Base-by-base conservation (phyloP, 1,284 basidiomycete genomes). In the Wallemia ichthyophaga region DNA sequence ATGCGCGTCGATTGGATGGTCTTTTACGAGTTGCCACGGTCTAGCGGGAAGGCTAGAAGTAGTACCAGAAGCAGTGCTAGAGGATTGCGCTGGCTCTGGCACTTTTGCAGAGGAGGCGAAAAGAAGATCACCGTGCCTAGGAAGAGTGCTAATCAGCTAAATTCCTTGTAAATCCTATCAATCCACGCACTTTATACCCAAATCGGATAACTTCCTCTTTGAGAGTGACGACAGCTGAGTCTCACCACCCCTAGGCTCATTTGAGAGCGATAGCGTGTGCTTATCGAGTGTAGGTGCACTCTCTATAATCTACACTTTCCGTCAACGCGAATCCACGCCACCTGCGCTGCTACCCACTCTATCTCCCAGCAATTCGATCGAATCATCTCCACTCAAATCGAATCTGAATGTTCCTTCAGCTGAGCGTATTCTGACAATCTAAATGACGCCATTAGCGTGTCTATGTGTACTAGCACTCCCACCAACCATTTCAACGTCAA, bases 81-180 rank as follows among this genome's bases (percentile, higher is more conserved):
- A n/a, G n/a, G n/a, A n/a, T n/a, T n/a, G n/a, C n/a, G n/a, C n/a
- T n/a, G n/a, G n/a, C n/a, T n/a, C n/a, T n/a, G n/a, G n/a, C 37
- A 11, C n/a, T 19, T 48, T 25, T 56, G 64, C 64, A 64, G 70
- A 72, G 25, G 66, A 65, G 0, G 67, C 71, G 55, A 71, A 73
- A 37, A 72, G 66, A 19, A 73, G 66, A 21, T 73, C 70, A 2
- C 71, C 71, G 61, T 72, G 71, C 24, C 66, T 69, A n/a, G n/a
- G n/a, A n/a, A n/a, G n/a, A n/a, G 60, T 19, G 27, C 3, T 13
- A n/a, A 32, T 17, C 15, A 27, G 37, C 9, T 5, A 17, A 11
- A 5, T 21, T 21, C 9, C 9, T 25, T 21, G 48, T 59, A 23
- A 59, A 27, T 33, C 17, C 21, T 17, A 27, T 7, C 19, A 15